Base-by-base conservation (phyloP, 352 stramenopile species). In the Pythium pyrilobum region DNA sequence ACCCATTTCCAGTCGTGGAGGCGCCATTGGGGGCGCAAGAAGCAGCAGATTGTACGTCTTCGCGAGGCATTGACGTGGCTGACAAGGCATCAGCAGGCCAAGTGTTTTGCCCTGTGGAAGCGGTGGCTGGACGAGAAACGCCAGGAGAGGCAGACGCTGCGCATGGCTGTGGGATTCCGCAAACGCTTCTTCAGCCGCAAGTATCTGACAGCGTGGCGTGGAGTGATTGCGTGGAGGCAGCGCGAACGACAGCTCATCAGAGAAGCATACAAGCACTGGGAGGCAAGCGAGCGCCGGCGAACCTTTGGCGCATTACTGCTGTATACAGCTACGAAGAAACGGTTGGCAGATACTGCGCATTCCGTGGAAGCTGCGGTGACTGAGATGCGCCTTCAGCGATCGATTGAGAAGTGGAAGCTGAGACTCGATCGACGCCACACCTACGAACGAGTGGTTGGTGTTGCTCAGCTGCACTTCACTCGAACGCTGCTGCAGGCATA, bases 1-100 rank as follows among this genome's bases (percentile, higher is more conserved):
- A 68, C n/a, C 8, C 72, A 85, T 36, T 82, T 85, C 44, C 40
- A 50, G 4, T 59, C 65, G 4, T 87, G 77, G 77, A 79, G 74
- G 39, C 64, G 62, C 7, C 67, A 64, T 16, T 34, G 58, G 3
- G 34, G 18, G 11, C n/a, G 50, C 10, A 68, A 64, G 20, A 72
- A 63, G 34, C 34, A 73, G 12, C 53, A 67, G 28, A 40, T 71
- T 11, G 41, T 52, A 28, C 69, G 55, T 25, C 28, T 83, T 11
- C 38, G 55, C 20, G 33, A 34, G 4, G 67, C 66, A 2, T 72
- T 53, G 9, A 51, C 23, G 16, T 81, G 78, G 32, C 71, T 73
- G 41, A 49, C 64, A 9, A 44, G 40, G 0, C 59, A 67, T 12
- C 38, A 59, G 4, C 55, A 61, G 2, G 3, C 46, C 7, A 69